Percentiles rank a stretch among this genome's conserved stretches.
Evolutionary conservation across 2,329 filamentous ascomycete genomes (phyloP).

Genomic region (Myriangium duriaei): DNA sequence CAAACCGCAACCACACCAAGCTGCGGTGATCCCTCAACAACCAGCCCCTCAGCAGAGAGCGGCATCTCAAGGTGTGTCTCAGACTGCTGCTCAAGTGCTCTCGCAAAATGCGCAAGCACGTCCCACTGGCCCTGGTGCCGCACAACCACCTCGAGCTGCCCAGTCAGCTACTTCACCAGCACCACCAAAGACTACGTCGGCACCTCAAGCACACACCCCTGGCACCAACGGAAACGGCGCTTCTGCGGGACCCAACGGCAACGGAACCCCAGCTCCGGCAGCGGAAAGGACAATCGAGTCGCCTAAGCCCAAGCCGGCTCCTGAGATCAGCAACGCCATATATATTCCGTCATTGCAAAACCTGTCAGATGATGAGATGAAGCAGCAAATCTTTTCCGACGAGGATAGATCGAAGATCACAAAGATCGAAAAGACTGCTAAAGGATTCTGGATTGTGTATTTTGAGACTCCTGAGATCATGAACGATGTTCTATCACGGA

Average conservation of each 20-base stretch:
- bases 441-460: constrained; percentile 71
- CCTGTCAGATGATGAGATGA: constrained; percentile 45
- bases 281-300: constrained; percentile 14
- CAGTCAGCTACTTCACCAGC: constrained; percentile 13
- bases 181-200: constrained; percentile 37
- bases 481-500: constrained; percentile 60
- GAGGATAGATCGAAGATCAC: constrained; percentile 73
- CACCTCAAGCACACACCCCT: constrained; percentile 26
- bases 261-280: constrained; percentile 42
- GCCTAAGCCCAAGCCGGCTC: constrained; percentile 24
- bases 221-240: constrained; percentile 17
- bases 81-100: constrained; percentile 8
- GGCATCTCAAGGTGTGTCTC: constrained; percentile 11
- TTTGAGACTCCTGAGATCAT: constrained; percentile 73
- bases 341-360: constrained; percentile 54
- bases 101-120: constrained; percentile 6
- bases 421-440: constrained; percentile 56
- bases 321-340: constrained; percentile 67
- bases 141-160: constrained; percentile 8
- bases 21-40: constrained; percentile 17
- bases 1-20: constrained; percentile 18
- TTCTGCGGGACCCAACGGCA: constrained; percentile 16
- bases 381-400: constrained; percentile 65
- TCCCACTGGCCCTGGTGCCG: constrained; percentile 9
- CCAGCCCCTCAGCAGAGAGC: constrained; percentile 13